Conservation (phyloP, 2,329 filamentous ascomycete species). For the Chaetomiaceae sp. region DNA sequence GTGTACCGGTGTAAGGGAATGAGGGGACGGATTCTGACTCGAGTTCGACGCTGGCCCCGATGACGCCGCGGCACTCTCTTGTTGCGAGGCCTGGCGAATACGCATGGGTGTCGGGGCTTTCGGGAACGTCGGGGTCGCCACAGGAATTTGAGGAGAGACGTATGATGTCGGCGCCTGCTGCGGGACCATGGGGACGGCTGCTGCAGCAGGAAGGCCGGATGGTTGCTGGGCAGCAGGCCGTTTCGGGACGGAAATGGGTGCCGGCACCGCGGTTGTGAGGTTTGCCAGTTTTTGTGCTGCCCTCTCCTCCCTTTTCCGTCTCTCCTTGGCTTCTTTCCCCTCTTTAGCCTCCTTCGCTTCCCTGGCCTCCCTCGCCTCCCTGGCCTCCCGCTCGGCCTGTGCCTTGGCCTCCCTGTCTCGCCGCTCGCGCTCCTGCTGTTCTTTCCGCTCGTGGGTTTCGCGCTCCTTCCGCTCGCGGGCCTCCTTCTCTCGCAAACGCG, state of each 20-base stretch:
- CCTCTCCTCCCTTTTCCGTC: conserved; percentile 41
- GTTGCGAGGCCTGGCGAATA: conserved; percentile 71
- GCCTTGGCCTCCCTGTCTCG: conserved; percentile 51
- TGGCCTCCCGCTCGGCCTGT: conserved; percentile 64
- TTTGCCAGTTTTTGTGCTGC: conserved; percentile 36
- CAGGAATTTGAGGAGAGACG: conserved; percentile 71
- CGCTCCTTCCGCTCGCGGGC: conserved; percentile 72
- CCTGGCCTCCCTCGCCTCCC: conserved; percentile 47
- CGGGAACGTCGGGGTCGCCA: conserved; percentile 73
- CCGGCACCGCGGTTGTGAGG: conserved; percentile 30
- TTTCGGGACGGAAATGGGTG: conserved; percentile 33
- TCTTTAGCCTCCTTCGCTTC: conserved; percentile 35
- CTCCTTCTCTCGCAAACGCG: conserved; percentile 72
- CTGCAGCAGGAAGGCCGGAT: conserved; percentile 26
- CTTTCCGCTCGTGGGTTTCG: conserved; percentile 58
- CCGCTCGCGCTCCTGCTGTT: conserved; percentile 56
- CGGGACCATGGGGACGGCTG: conserved; percentile 48
- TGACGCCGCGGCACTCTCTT: conserved; percentile 62
- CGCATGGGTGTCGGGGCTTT: conserved; percentile 78
- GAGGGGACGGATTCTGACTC: conserved; percentile 55
- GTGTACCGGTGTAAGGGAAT: conserved; percentile 57
- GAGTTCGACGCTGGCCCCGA: conserved; percentile 61
- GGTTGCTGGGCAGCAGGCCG: conserved; percentile 40
- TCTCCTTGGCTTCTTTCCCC: conserved; percentile 38
- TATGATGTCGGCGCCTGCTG: conserved; percentile 55